These are phyloP conservation scores for Amanita fuliginea DNA, from an alignment of 768 basidiomycete species.

Conservation along the genomic window DNA sequence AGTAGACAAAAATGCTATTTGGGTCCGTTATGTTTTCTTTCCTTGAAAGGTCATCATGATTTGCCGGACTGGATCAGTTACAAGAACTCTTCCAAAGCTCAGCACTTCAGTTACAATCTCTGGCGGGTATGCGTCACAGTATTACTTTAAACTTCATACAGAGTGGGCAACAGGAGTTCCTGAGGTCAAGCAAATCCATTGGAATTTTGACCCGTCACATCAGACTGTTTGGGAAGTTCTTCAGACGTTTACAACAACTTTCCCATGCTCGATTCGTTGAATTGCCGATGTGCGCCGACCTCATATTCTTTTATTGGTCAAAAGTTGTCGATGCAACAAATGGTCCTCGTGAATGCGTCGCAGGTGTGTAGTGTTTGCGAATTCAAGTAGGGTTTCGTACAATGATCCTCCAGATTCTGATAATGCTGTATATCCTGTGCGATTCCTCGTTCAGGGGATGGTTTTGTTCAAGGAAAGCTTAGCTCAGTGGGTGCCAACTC, in stretches of 20 bases:
- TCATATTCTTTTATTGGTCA: slow-evolving; percentile 75
- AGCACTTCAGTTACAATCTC: slow-evolving; percentile 38
- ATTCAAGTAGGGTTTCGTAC: neutral
- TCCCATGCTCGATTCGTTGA: slow-evolving; percentile 45
- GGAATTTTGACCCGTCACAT: slow-evolving; percentile 58
- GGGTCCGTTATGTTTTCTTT: slow-evolving; percentile 30
- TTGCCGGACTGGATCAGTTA: slow-evolving; percentile 29
- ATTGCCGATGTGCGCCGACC: slow-evolving; percentile 50
- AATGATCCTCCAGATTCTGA: slow-evolving; percentile 38
- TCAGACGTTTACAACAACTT: slow-evolving; percentile 63
- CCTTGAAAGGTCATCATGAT: neutral
- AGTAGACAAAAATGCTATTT: slow-evolving; percentile 31
- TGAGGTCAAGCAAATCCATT: slow-evolving; percentile 29
- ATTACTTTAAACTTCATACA: slow-evolving; percentile 34
- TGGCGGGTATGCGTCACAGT: slow-evolving; percentile 47
- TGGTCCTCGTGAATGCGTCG: slow-evolving; percentile 37
- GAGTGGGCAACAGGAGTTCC: slow-evolving; percentile 22
- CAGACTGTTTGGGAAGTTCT: slow-evolving; percentile 68
- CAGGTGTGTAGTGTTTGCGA: slow-evolving; percentile 29
- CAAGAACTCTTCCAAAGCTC: slow-evolving; percentile 51
- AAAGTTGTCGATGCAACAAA: slow-evolving; percentile 65
- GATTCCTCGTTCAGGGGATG: slow-evolving; percentile 77
- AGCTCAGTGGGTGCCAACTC: slow-evolving; percentile 60
- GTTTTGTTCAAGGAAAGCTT: slow-evolving; percentile 78
- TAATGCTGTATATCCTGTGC: slow-evolving; percentile 60